A percentile compares a stretch with the other conserved stretches of the same genome.
These are phyloP conservation scores for Calonectria naviculata DNA, from an alignment of 2,329 filamentous ascomycete genomes.

Conservation along the genomic window DNA sequence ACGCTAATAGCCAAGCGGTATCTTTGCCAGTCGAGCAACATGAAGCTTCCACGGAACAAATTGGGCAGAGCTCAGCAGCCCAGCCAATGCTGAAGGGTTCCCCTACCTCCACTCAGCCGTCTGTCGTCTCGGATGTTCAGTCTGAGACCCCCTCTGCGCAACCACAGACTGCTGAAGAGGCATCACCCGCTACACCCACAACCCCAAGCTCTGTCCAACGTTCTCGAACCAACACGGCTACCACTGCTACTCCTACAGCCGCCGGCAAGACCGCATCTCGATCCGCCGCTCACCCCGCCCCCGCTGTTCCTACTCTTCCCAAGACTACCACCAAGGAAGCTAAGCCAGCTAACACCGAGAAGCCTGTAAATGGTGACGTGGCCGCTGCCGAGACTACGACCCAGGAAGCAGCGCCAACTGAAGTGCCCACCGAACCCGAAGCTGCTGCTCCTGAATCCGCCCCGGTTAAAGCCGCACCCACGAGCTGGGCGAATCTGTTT, in stretches of 20 bases:
- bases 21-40: conserved; percentile 56
- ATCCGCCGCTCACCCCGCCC: conserved; percentile 51
- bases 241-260: conserved; percentile 32
- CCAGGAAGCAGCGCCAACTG: conserved; percentile 20
- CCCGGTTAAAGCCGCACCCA: conserved; percentile 45
- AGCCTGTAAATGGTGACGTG: conserved; percentile 36
- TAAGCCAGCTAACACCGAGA: conserved; percentile 40
- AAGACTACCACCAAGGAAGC: conserved; percentile 49
- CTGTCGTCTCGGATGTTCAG: conserved; percentile 28
- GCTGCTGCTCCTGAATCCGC: conserved; percentile 23
- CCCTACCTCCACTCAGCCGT: conserved; percentile 25
- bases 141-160: conserved; percentile 30
- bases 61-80: conserved; percentile 28
- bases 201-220: conserved; percentile 44
- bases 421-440: conserved; percentile 37
- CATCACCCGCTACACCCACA: conserved; percentile 47
- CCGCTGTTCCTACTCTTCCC: conserved; percentile 60
- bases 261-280: conserved; percentile 46
- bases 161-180: conserved; percentile 45
- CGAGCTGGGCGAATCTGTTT: conserved; percentile 56
- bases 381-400: conserved; percentile 23
- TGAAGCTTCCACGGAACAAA: conserved; percentile 44
- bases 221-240: conserved; percentile 38
- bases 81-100: conserved; percentile 29
- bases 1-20: conserved; percentile 50